phyloP scores from a whole-genome alignment of 495 filamentous ascomycete species.

The Filosporella fistucella region DNA sequence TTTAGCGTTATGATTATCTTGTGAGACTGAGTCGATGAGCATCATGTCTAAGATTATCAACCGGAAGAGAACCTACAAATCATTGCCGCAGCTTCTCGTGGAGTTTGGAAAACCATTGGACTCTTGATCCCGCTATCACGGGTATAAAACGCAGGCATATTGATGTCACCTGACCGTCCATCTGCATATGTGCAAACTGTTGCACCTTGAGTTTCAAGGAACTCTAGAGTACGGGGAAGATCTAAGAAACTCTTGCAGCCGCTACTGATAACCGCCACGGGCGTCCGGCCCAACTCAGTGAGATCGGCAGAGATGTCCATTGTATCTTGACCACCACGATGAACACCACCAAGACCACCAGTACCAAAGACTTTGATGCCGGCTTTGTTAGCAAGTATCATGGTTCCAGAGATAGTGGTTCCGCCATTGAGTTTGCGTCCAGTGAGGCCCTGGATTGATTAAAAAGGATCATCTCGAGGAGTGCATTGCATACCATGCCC shows the following conservation, averaged over 20 bases:
- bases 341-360: constrained; percentile 82
- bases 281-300: constrained; percentile 88
- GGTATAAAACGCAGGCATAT: constrained; percentile 88
- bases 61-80: constrained; percentile 52
- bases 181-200: constrained; percentile 86
- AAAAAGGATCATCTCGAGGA: neutral
- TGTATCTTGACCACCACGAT: constrained; percentile 76
- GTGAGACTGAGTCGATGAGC: constrained; percentile 48
- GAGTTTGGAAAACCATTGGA: constrained; percentile 66
- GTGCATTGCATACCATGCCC: constrained; percentile 57
- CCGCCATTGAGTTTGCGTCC: constrained; percentile 74
- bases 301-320: constrained; percentile 96
- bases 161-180: constrained; percentile 56
- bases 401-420: constrained; percentile 89
- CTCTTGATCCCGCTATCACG: constrained; percentile 78
- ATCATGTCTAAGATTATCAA: neutral
- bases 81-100: constrained; percentile 79
- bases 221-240: constrained; percentile 85
- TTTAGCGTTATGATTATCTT: constrained; percentile 50
- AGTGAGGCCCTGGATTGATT: constrained; percentile 45
- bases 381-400: constrained; percentile 80
- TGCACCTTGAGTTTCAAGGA: constrained; percentile 89
- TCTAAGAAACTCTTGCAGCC: constrained; percentile 97
- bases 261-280: constrained; percentile 81
- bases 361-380: constrained; percentile 94